Conservation (phyloP, 306 rosid species). For the Prunus armeniaca region DNA sequence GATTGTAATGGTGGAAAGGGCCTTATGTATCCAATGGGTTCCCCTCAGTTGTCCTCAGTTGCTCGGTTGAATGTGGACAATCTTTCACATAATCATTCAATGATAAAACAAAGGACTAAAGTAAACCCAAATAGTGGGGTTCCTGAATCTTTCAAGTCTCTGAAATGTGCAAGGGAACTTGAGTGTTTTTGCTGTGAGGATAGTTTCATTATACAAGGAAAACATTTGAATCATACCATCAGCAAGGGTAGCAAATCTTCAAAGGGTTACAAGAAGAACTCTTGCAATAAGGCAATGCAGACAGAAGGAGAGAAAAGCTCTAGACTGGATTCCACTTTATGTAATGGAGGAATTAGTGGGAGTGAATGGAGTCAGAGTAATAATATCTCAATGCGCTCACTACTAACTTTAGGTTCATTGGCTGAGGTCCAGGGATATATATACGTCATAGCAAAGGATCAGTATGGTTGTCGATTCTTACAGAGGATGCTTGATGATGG, state of each 20-base stretch:
- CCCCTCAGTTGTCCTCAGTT: conserved; percentile 24
- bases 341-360: conserved; percentile 19
- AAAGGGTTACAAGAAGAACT: conserved; percentile 17
- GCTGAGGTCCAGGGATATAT: conserved; percentile 38
- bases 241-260: conserved; percentile 22
- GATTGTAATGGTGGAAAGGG: conserved; percentile 21
- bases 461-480: conserved; percentile 63
- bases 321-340: conserved; percentile 8
- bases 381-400: conserved; percentile 15
- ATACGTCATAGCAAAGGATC: conserved; percentile 60
- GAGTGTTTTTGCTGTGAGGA: conserved; percentile 40
- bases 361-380: conserved; percentile 14
- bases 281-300: conserved; percentile 5
- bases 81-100: conserved; percentile 19
- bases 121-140: conserved; percentile 7
- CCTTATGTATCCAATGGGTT: conserved; percentile 17
- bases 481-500: conserved; percentile 60
- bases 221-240: conserved; percentile 18
- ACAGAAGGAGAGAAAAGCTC: conserved; percentile 25
- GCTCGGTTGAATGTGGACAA: conserved; percentile 19
- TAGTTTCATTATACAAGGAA: conserved; percentile 40
- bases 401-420: conserved; percentile 29
- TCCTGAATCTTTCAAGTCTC: conserved; percentile 16
- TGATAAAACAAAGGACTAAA: conserved; percentile 18
- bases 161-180: conserved; percentile 22